Evolutionary conservation across 352 stramenopile species (phyloP).

Genomic region (Phytophthora litchii): DNA sequence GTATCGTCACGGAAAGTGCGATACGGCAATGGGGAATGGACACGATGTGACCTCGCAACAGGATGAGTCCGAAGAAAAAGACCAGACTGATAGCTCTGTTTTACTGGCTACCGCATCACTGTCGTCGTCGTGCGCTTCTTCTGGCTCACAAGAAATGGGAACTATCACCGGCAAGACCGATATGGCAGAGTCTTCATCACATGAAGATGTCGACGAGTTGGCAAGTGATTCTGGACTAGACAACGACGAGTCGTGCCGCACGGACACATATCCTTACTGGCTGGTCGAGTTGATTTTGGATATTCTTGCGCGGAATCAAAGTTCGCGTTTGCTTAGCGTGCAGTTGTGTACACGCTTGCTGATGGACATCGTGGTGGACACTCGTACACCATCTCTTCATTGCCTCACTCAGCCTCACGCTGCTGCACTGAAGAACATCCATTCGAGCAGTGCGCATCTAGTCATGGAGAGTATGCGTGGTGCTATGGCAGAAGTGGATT

Average conservation of each 20-base stretch:
- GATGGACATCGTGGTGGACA: constrained; percentile 62
- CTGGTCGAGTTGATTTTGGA: constrained; percentile 53
- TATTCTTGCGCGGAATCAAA: constrained; percentile 53
- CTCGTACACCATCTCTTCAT: constrained; percentile 19
- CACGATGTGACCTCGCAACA: neutral
- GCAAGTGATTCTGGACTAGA: constrained; percentile 8
- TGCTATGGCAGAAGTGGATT: constrained; percentile 74
- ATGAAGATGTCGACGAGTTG: constrained; percentile 13
- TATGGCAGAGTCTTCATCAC: too few species aligned
- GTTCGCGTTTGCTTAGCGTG: constrained; percentile 58
- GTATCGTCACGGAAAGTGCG: constrained; percentile 36
- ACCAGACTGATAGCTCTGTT: constrained; percentile 6
- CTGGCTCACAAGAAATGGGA: constrained; percentile 25
- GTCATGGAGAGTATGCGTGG: constrained; percentile 88
- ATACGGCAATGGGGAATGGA: neutral
- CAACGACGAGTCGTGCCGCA: constrained; percentile 1
- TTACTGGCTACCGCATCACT: constrained; percentile 22
- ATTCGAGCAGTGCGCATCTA: constrained; percentile 69
- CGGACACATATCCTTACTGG: constrained; percentile 50
- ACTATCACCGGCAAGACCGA: too few species aligned
- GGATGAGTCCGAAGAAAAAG: constrained; percentile 6
- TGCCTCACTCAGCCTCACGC: constrained; percentile 30
- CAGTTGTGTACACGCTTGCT: constrained; percentile 60
- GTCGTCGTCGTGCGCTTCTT: constrained; percentile 33
- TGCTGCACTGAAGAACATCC: constrained; percentile 51